Base-by-base conservation (phyloP, 768 basidiomycete genomes). In the Leccinum incarnatum region DNA sequence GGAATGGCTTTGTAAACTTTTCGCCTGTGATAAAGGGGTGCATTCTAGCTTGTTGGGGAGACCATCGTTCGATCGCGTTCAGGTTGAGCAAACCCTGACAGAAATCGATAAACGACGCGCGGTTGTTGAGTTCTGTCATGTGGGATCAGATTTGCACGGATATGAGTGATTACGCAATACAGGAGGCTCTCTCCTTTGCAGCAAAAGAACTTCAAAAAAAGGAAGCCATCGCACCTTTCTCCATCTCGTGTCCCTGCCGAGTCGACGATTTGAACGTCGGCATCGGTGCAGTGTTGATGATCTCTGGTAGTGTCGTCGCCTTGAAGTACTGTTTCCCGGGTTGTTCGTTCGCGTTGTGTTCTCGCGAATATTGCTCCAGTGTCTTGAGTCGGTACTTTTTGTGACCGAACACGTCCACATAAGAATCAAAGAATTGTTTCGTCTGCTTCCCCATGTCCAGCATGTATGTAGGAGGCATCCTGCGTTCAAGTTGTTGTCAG, bases 321-420 rank as follows among this genome's bases (percentile, higher is more conserved):
- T 94, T 92, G 83, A 99, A 98, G 73, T 98, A 99, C 74, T 98
- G 96, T 75, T 99, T 99, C 65, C 95, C 95, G 0, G 95, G 95
- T 70, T 98, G 97, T 71, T 99, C 97, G 62, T 95, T 89, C 15
- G 92, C 89, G 61, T 91, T 91, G 75, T 95, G 95, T 73, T 99
- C 97, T 51, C 91, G 81, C 5, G 93, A 92, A 72, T 98, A 99
- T 72, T 98, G 95, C 58, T 98, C 95, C 62, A 99, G 77, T 55
- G 83, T 83, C 79, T 98, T 99, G 66, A 98, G 75, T 51, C 86
- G 82, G 72, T 88, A 94, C 71, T 91, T 91, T 75, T 94, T 89
- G 67, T 90, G 86, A 58, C 86, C 89, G 63, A 82, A 85, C 55
- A 82, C 74, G 67, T 95, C 93, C 25, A 88, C 80, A 55, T 79